phyloP scores from a whole-genome alignment of 257 asterid species.

The Verbena officinalis region DNA sequence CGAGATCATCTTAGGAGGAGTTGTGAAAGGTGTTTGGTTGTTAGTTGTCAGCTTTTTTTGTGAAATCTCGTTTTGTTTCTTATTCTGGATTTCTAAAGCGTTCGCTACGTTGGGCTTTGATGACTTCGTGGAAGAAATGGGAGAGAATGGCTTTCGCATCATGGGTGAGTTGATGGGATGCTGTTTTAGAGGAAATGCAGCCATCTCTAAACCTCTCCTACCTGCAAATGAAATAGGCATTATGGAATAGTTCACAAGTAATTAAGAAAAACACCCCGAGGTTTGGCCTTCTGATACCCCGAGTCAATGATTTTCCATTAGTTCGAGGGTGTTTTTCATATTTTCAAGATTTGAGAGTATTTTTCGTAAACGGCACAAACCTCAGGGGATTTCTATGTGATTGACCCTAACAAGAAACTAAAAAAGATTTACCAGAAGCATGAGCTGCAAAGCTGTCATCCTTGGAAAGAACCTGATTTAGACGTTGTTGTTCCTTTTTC shows the following conservation, averaged over 20 bases:
- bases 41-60: slow-evolving; percentile 49
- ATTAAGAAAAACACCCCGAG: no score
- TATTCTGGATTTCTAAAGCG: slow-evolving; percentile 51
- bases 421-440: slow-evolving; percentile 57
- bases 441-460: slow-evolving; percentile 54
- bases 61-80: slow-evolving; percentile 46
- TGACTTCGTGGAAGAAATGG: slow-evolving; percentile 64
- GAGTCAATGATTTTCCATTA: no score
- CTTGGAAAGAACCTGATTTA: slow-evolving; percentile 33
- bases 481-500: slow-evolving; percentile 34
- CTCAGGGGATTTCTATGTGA: no score
- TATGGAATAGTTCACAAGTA: no score
- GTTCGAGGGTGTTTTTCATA: no score
- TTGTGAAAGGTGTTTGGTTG: slow-evolving; percentile 42
- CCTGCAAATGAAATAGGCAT: slow-evolving; percentile 42
- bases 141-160: slow-evolving; percentile 77
- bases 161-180: slow-evolving; percentile 37
- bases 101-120: slow-evolving; percentile 57
- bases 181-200: slow-evolving; percentile 51
- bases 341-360: no score
- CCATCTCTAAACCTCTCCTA: slow-evolving; percentile 61
- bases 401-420: no score
- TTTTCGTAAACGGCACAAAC: no score
- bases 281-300: no score
- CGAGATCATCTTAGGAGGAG: slow-evolving; percentile 60